These are phyloP conservation scores for Martensiomyces pterosporus DNA, from an alignment of 192 early-diverging fungal species.

Conservation along the genomic window DNA sequence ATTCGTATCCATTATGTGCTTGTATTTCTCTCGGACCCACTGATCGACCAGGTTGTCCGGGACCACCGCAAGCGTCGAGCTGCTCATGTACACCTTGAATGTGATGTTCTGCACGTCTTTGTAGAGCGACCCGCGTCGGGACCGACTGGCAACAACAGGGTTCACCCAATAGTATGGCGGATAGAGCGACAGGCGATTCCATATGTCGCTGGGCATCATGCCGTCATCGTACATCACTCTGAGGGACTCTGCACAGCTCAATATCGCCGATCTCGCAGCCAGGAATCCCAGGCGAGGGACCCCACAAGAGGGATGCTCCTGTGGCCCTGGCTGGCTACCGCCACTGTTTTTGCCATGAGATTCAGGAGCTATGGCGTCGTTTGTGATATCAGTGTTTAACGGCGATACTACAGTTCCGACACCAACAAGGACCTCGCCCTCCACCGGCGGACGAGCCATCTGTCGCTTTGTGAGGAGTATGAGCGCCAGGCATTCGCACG, in stretches of 20 bases:
- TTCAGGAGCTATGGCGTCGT: background rate
- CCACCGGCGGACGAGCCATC: slow-evolving; percentile 38
- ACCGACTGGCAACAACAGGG: slow-evolving; percentile 18
- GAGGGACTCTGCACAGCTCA: slow-evolving; percentile 48
- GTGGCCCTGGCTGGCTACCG: too few species aligned
- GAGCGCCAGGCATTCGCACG: slow-evolving; percentile 64
- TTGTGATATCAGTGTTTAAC: slow-evolving; percentile 11
- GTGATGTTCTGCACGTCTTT: slow-evolving; percentile 9
- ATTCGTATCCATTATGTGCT: slow-evolving; percentile 40
- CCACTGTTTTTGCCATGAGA: background rate
- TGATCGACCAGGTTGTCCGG: slow-evolving; percentile 73
- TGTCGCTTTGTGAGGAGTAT: slow-evolving; percentile 61
- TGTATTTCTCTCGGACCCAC: slow-evolving; percentile 76
- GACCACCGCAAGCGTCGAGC: slow-evolving; percentile 69
- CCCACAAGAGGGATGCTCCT: too few species aligned
- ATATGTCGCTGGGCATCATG: slow-evolving; percentile 34
- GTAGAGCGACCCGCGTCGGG: slow-evolving; percentile 9
- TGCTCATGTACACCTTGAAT: slow-evolving; percentile 58
- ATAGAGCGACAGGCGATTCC: slow-evolving; percentile 38
- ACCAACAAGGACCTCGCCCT: slow-evolving; percentile 28
- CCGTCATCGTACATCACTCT: slow-evolving; percentile 42
- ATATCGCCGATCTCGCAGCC: slow-evolving; percentile 44
- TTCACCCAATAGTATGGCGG: slow-evolving; percentile 58
- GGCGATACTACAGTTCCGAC: slow-evolving; percentile 43
- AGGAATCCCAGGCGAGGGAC: slow-evolving; percentile 49